A percentile compares a stretch with the other conserved stretches of the same genome.
phyloP scores from a whole-genome alignment of 129 eudicot genomes.

The Rutidosis leptorrhynchoides region DNA sequence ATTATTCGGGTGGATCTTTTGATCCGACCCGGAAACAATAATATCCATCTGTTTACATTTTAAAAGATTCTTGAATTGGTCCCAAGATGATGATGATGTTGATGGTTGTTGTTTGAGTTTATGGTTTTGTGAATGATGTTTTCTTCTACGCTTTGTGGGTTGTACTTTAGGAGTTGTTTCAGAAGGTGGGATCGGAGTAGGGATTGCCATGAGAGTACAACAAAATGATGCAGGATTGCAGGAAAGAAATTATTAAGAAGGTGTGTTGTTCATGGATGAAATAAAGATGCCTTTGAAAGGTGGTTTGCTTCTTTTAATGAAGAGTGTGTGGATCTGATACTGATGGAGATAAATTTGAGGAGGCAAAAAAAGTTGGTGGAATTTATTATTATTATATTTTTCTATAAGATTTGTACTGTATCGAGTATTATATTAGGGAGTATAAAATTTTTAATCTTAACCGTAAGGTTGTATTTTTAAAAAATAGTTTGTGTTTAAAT shows the following conservation, averaged over 20 bases:
- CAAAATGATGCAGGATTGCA: constrained; percentile 11
- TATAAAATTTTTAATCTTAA: too few species aligned
- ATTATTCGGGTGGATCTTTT: constrained; percentile 35
- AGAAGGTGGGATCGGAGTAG: constrained; percentile 48
- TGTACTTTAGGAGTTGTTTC: constrained; percentile 39
- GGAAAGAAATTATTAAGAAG: constrained; percentile 11
- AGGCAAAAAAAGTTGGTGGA: constrained; percentile 29
- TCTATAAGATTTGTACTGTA: too few species aligned
- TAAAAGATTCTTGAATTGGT: constrained; percentile 71
- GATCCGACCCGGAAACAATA: constrained; percentile 33
- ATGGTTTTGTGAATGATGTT: constrained; percentile 30
- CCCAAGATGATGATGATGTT: constrained; percentile 61
- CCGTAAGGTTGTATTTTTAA: too few species aligned
- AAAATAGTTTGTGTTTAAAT: too few species aligned
- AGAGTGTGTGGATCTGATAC: constrained; percentile 39
- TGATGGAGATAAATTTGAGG: constrained; percentile 43
- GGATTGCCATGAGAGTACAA: constrained; percentile 43
- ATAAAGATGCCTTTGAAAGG: constrained; percentile 44
- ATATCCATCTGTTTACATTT: constrained; percentile 68
- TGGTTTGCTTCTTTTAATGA: constrained; percentile 47
- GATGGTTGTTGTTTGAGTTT: constrained; percentile 19
- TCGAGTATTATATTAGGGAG: too few species aligned
- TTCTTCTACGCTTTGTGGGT: constrained; percentile 49
- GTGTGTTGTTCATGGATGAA: constrained; percentile 31
- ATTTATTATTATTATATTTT: constrained; percentile 22